These are phyloP conservation scores for Arabidopsis suecica DNA, from an alignment of 345 rosid species.

Conservation along the genomic window DNA sequence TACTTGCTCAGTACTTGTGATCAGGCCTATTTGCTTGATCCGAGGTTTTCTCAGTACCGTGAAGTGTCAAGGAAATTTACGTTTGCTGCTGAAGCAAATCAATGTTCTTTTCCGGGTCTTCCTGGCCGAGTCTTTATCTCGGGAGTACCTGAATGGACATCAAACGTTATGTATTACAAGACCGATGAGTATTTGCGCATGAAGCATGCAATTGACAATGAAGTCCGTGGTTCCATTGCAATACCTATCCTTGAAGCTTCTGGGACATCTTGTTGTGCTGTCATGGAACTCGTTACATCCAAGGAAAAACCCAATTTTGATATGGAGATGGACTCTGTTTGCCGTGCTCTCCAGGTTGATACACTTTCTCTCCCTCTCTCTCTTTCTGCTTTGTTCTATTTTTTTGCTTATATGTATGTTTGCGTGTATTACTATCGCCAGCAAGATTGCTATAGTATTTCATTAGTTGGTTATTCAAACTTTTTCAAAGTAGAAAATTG, in stretches of 20 bases:
- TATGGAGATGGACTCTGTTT: conserved; percentile 71
- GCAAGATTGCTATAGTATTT: not conserved
- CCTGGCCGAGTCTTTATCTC: conserved; percentile 94
- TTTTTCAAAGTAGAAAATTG: not conserved
- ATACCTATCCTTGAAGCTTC: conserved; percentile 67
- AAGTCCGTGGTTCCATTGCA: conserved; percentile 83
- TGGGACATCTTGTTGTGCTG: conserved; percentile 71
- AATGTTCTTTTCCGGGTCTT: conserved; percentile 67
- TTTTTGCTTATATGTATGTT: conserved; percentile 28
- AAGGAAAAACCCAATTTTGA: conserved; percentile 82
- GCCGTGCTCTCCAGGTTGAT: conserved; percentile 78
- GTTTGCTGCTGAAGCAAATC: conserved; percentile 70
- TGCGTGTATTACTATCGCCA: conserved; percentile 3
- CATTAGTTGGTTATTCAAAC: conserved; percentile 1
- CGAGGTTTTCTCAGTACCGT: conserved; percentile 82
- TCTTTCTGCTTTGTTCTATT: not conserved
- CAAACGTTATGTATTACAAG: conserved; percentile 70
- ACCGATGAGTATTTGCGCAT: conserved; percentile 71
- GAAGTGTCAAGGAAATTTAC: conserved; percentile 81
- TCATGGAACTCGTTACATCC: conserved; percentile 83
- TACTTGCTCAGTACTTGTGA: conserved; percentile 70
- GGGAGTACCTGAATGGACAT: conserved; percentile 93
- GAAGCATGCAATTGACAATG: conserved; percentile 68
- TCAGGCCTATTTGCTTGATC: conserved; percentile 87
- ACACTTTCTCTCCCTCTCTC: conserved; percentile 7